These are phyloP conservation scores for Sonneratia caseolaris DNA, from an alignment of 345 rosid genomes.

Conservation along the genomic window DNA sequence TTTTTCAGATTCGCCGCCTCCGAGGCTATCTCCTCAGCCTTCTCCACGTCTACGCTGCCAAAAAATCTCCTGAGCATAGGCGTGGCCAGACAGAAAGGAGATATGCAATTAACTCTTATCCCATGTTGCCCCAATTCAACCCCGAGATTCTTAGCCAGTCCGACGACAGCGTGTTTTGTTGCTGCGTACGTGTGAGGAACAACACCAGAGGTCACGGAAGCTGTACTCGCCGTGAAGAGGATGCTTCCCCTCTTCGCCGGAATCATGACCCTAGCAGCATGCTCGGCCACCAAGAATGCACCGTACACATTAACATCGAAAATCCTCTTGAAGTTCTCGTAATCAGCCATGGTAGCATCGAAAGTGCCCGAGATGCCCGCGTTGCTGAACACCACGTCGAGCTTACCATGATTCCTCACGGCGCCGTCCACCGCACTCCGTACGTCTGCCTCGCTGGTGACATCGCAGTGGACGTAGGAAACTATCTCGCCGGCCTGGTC, in stretches of 20 bases:
- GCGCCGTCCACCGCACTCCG: not conserved
- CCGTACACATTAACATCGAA: slow-evolving; percentile 5
- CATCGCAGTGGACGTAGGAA: slow-evolving; percentile 4
- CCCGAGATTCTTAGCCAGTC: slow-evolving; percentile 4
- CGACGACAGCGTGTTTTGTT: not conserved
- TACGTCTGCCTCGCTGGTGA: not conserved
- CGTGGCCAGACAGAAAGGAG: slow-evolving; percentile 4
- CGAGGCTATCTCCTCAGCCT: slow-evolving; percentile 17
- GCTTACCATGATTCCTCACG: not conserved
- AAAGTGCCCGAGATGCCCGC: not conserved
- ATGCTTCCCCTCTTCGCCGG: slow-evolving; percentile 2
- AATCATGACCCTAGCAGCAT: slow-evolving; percentile 6
- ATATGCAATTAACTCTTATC: slow-evolving; percentile 5
- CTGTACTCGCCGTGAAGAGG: not conserved
- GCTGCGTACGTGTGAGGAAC: not conserved
- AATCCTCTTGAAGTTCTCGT: not conserved
- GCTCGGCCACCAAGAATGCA: not conserved
- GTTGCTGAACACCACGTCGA: slow-evolving; percentile 2
- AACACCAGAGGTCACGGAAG: not conserved
- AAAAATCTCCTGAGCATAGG: not conserved
- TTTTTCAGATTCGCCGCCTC: slow-evolving; percentile 18
- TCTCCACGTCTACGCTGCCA: slow-evolving; percentile 21
- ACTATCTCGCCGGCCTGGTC: not conserved
- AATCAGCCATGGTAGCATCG: not conserved
- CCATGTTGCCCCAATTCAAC: slow-evolving; percentile 6